phyloP scores from a whole-genome alignment of 169 alveolate genomes.

The Eimeria necatrix region DNA sequence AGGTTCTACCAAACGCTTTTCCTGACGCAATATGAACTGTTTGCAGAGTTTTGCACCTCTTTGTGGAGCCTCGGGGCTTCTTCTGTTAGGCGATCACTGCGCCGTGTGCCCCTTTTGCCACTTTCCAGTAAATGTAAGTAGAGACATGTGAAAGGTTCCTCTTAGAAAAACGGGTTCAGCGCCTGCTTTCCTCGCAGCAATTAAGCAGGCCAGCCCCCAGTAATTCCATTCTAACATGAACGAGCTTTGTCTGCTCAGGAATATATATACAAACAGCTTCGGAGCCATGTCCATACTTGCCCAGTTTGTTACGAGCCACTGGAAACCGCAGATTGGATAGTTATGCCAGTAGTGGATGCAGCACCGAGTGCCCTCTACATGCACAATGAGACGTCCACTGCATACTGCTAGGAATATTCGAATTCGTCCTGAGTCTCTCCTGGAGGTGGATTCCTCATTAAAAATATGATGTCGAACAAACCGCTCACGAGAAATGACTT shows the following conservation, averaged over 20 bases:
- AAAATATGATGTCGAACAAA: too few species aligned
- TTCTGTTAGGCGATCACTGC: background rate
- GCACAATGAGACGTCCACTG: background rate
- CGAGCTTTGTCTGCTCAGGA: background rate
- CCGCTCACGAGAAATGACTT: too few species aligned
- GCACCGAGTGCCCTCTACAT: conserved; percentile 39
- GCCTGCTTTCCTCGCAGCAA: background rate
- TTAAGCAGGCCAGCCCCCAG: background rate
- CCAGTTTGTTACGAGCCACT: conserved; percentile 13
- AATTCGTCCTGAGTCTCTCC: too few species aligned
- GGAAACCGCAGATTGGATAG: background rate
- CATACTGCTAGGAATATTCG: background rate
- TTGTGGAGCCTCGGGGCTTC: conserved; percentile 43
- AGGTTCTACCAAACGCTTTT: too few species aligned
- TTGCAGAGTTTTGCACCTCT: background rate
- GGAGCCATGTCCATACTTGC: background rate
- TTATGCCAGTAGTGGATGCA: conserved; percentile 1
- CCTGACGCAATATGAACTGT: too few species aligned
- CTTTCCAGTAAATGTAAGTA: conserved; percentile 12
- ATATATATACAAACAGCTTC: background rate
- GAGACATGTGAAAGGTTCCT: too few species aligned
- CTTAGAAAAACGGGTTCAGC: too few species aligned
- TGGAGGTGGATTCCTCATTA: too few species aligned
- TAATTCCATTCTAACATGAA: background rate
- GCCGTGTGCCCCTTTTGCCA: conserved; percentile 36